Conservation (phyloP, 306 rosid species). For the Chamaecrista fasciculata region DNA sequence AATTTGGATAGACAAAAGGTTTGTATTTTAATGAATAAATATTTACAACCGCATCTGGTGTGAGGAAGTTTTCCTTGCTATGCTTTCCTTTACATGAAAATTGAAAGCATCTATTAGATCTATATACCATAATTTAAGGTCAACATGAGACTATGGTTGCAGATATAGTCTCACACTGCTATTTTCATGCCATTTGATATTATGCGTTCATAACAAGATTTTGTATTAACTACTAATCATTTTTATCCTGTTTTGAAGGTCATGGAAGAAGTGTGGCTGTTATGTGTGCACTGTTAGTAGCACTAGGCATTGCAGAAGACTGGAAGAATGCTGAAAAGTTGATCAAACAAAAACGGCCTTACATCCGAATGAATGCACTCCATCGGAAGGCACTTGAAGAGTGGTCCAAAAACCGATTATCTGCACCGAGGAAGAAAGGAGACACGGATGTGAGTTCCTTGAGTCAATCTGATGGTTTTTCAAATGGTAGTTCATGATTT, state of each 20-base stretch:
- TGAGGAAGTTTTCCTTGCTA: background rate
- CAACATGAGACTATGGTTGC: background rate
- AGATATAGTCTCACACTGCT: background rate
- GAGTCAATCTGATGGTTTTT: slow-evolving; percentile 12
- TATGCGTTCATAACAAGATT: slow-evolving; percentile 10
- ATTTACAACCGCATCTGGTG: background rate
- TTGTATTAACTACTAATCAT: background rate
- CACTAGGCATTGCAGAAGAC: slow-evolving; percentile 73
- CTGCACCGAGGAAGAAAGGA: slow-evolving; percentile 43
- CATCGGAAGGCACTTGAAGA: slow-evolving; percentile 78
- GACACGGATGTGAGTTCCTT: slow-evolving; percentile 13
- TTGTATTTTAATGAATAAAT: background rate
- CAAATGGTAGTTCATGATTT: slow-evolving; percentile 14
- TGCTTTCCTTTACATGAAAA: background rate
- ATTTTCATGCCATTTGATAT: background rate
- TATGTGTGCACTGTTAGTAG: slow-evolving; percentile 85
- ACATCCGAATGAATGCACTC: slow-evolving; percentile 71
- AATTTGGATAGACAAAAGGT: background rate
- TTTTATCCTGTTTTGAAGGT: slow-evolving; percentile 38
- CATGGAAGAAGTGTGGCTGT: slow-evolving; percentile 97
- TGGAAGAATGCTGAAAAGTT: slow-evolving; percentile 90
- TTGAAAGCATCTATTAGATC: slow-evolving; percentile 5
- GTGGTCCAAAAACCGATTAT: slow-evolving; percentile 76
- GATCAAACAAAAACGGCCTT: slow-evolving; percentile 66
- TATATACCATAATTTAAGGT: slow-evolving; percentile 12